These are phyloP conservation scores for Pulveroboletus sp. DNA, from an alignment of 768 basidiomycete species.

Conservation along the genomic window DNA sequence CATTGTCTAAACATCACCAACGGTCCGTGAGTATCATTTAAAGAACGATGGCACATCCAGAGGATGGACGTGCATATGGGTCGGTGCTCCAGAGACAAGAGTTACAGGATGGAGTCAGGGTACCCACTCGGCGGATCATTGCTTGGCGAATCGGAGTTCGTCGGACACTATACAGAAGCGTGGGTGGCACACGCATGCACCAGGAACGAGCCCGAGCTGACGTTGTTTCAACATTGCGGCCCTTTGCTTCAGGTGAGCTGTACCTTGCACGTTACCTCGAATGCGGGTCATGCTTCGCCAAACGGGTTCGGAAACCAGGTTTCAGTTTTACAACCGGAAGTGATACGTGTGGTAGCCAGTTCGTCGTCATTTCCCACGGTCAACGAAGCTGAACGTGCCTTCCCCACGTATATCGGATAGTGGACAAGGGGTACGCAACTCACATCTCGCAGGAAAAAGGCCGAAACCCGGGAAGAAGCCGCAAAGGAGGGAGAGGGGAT, in stretches of 20 bases:
- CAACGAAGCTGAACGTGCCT: no score
- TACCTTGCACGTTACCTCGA: neutral
- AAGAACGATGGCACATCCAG: constrained; percentile 4
- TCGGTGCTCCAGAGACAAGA: neutral
- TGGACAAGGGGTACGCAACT: neutral
- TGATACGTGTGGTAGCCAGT: neutral
- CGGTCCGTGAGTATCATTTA: constrained; percentile 1
- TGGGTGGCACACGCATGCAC: neutral
- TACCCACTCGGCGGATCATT: constrained; percentile 7
- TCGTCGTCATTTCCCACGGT: no score
- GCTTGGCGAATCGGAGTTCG: neutral
- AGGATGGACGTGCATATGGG: neutral
- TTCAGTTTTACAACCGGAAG: neutral
- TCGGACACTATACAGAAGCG: constrained; percentile 2
- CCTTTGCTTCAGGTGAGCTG: neutral
- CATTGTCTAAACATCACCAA: neutral
- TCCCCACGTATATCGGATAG: constrained; percentile 1
- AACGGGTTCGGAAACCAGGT: neutral
- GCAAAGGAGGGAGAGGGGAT: neutral
- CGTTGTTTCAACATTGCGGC: neutral
- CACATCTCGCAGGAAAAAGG: neutral
- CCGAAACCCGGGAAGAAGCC: neutral
- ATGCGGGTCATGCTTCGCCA: neutral
- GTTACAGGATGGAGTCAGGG: neutral
- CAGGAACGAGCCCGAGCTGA: neutral